Percentiles rank a stretch among this genome's conserved stretches.
These are phyloP conservation scores for Suhomyces bolitotheri DNA, from an alignment of 1,139 yeast genomes.

Conservation along the genomic window DNA sequence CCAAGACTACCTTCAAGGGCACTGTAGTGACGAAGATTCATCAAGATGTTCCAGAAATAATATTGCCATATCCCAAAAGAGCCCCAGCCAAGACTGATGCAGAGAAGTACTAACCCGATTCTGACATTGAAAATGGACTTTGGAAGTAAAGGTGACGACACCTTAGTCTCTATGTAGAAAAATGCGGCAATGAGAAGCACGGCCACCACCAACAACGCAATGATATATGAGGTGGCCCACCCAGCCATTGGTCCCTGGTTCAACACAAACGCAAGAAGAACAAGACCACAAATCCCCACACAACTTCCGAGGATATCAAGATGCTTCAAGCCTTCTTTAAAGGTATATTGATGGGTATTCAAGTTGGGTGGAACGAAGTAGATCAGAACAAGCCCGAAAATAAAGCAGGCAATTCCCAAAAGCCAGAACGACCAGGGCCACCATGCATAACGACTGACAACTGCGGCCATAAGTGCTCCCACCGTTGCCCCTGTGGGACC, in stretches of 20 bases:
- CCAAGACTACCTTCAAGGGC: constrained; percentile 46
- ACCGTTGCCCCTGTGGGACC: constrained; percentile 58
- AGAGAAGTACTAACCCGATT: constrained; percentile 37
- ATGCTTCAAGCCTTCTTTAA: constrained; percentile 15
- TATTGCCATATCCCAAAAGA: constrained; percentile 56
- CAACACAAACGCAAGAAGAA: constrained; percentile 52
- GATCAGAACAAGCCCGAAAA: constrained; percentile 29
- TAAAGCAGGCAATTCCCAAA: constrained; percentile 36
- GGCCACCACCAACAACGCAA: constrained; percentile 45
- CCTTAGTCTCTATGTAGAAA: constrained; percentile 31
- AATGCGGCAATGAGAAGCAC: constrained; percentile 34
- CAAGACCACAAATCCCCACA: constrained; percentile 48
- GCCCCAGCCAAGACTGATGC: constrained; percentile 55
- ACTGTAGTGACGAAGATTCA: constrained; percentile 46
- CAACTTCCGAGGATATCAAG: constrained; percentile 51
- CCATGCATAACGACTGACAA: constrained; percentile 32
- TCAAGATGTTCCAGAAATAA: constrained; percentile 42
- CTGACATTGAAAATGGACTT: constrained; percentile 37
- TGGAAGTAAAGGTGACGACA: constrained; percentile 48
- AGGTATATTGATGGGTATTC: constrained; percentile 9
- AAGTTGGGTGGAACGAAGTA: constrained; percentile 43
- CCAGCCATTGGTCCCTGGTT: constrained; percentile 57
- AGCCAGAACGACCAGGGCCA: constrained; percentile 53
- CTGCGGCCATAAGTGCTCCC: constrained; percentile 51
- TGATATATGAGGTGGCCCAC: constrained; percentile 48